These are phyloP conservation scores for Novymonas esmeraldas DNA, from an alignment of 208 protist species.

Conservation along the genomic window DNA sequence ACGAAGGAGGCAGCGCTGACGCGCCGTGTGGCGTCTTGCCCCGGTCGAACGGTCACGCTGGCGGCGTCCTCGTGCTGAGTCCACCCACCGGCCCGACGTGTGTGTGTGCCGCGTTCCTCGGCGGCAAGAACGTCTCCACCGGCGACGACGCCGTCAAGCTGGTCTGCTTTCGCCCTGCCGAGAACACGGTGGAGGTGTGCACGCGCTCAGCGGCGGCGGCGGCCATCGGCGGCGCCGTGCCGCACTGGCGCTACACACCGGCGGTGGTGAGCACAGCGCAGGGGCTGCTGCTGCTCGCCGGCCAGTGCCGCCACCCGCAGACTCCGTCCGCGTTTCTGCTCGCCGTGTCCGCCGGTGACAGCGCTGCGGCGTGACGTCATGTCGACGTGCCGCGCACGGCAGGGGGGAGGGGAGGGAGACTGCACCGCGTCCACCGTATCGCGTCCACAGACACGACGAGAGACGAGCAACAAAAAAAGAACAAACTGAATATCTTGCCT, in stretches of 20 bases:
- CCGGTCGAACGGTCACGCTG: slow-evolving; percentile 46
- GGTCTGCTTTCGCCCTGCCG: slow-evolving; percentile 9
- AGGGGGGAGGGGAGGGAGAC: no score
- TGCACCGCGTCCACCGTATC: no score
- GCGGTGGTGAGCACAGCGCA: slow-evolving; percentile 31
- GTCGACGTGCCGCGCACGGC: no score
- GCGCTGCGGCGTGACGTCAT: not conserved
- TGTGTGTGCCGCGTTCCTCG: slow-evolving; percentile 50
- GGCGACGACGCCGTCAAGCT: slow-evolving; percentile 66
- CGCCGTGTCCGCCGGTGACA: slow-evolving; percentile 14
- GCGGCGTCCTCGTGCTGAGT: slow-evolving; percentile 22
- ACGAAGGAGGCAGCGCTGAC: not conserved
- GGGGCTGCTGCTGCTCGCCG: slow-evolving; percentile 61
- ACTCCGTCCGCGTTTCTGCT: slow-evolving; percentile 32
- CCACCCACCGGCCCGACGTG: not conserved
- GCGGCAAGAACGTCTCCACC: slow-evolving; percentile 61
- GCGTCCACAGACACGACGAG: no score
- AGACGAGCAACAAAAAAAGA: no score
- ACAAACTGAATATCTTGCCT: no score
- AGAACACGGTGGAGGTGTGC: slow-evolving; percentile 2
- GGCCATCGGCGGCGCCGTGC: slow-evolving; percentile 5
- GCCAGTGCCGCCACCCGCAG: slow-evolving; percentile 74
- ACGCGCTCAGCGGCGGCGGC: slow-evolving; percentile 8
- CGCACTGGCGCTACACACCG: slow-evolving; percentile 79
- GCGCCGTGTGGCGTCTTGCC: slow-evolving; percentile 19